Percentiles rank a stretch among this genome's conserved stretches.
phyloP scores from a whole-genome alignment of 164 flowering plant genomes.

The Dillenia suffruticosa region DNA sequence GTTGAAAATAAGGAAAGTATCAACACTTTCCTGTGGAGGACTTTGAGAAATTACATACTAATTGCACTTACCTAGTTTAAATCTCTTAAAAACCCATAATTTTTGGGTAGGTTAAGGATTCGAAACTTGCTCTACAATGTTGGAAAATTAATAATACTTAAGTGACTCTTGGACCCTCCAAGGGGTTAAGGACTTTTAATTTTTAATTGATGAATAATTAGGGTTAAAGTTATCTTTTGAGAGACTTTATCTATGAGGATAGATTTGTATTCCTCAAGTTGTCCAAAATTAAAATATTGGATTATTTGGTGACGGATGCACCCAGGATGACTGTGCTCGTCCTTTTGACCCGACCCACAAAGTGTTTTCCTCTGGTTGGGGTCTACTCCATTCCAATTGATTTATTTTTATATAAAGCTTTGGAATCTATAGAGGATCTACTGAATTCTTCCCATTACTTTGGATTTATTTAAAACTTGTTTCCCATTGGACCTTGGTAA shows the following conservation, averaged over 20 bases:
- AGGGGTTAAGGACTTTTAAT: conserved; percentile 1
- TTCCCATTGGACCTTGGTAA: not conserved
- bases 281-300: not conserved
- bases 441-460: conserved; percentile 18
- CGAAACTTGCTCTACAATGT: too few relatives aligned
- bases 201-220: not conserved
- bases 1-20: too few relatives aligned
- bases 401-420: not conserved
- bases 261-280: conserved; percentile 8
- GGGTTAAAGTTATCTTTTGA: conserved; percentile 2
- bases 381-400: not conserved
- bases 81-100: too few relatives aligned
- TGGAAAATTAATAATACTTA: not conserved
- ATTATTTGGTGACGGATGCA: conserved; percentile 2
- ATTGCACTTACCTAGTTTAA: too few relatives aligned
- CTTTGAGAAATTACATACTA: too few relatives aligned
- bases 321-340: not conserved
- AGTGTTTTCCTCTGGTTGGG: conserved; percentile 5
- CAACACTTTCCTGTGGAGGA: too few relatives aligned
- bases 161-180: conserved; percentile 3
- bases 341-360: not conserved
- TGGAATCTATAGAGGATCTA: conserved; percentile 26
- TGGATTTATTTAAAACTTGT: not conserved
- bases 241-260: conserved; percentile 6
- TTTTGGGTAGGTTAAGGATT: too few relatives aligned